phyloP scores from a whole-genome alignment of 495 filamentous ascomycete genomes.

The Hypoxylon cercidicola region DNA sequence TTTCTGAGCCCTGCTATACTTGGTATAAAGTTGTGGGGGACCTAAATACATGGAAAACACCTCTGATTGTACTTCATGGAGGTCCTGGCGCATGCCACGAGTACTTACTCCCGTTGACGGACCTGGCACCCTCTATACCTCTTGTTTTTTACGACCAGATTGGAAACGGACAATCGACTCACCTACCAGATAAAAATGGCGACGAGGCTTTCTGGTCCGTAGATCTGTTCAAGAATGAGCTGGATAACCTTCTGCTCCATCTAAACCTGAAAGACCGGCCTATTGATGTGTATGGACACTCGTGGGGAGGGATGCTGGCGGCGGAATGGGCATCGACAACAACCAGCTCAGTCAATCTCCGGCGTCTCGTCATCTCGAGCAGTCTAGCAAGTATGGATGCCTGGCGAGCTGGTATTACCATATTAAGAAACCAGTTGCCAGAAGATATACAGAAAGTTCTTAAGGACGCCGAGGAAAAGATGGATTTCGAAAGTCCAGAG shows the following conservation, averaged over 20 bases:
- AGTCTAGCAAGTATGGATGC: conserved; percentile 43
- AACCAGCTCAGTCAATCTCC: conserved; percentile 34
- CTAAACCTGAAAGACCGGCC: conserved; percentile 47
- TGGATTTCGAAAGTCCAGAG: conserved; percentile 50
- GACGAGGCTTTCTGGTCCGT: conserved; percentile 59
- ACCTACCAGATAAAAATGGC: conserved; percentile 53
- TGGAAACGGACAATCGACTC: conserved; percentile 59
- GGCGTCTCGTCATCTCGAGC: conserved; percentile 34
- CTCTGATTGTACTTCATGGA: conserved; percentile 59
- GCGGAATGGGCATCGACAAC: conserved; percentile 47
- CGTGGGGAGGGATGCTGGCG: conserved; percentile 65
- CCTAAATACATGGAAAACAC: conserved; percentile 32
- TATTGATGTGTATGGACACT: conserved; percentile 60
- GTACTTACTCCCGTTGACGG: conserved; percentile 53
- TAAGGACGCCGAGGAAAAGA: conserved; percentile 33
- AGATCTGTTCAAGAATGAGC: conserved; percentile 59
- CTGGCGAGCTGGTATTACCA: conserved; percentile 22
- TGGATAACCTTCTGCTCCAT: conserved; percentile 57
- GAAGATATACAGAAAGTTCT: conserved; percentile 32
- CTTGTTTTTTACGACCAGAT: conserved; percentile 66
- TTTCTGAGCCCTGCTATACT: conserved; percentile 44
- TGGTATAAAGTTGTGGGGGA: conserved; percentile 53
- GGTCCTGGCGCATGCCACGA: conserved; percentile 59
- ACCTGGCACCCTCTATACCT: conserved; percentile 48
- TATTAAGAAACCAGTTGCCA: conserved; percentile 29